Conservation (phyloP, 2,329 filamentous ascomycete species). For the Trichophyton mentagrophytes region DNA sequence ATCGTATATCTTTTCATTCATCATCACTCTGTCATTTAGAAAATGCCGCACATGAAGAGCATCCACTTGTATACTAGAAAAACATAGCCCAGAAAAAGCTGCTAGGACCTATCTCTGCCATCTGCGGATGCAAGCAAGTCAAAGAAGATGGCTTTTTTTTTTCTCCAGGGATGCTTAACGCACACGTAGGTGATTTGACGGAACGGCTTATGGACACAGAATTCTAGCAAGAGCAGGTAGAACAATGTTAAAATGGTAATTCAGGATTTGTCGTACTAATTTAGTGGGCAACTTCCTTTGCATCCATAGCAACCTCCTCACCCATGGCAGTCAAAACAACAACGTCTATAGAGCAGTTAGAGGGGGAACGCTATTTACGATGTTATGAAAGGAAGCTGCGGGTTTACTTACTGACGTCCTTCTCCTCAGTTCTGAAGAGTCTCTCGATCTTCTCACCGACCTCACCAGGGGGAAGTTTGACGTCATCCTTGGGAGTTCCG, state of each 20-base stretch:
- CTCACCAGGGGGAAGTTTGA: constrained; percentile 83
- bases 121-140: background rate
- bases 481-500: constrained; percentile 84
- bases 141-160: background rate
- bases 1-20: constrained; percentile 3
- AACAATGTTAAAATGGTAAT: background rate
- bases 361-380: constrained; percentile 8
- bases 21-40: constrained; percentile 1
- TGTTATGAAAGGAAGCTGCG: background rate
- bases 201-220: background rate
- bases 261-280: background rate
- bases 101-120: background rate
- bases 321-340: constrained; percentile 92
- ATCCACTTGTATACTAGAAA: background rate
- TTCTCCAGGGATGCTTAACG: background rate
- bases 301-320: constrained; percentile 82
- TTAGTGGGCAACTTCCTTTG: constrained; percentile 66
- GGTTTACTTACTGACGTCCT: constrained; percentile 71
- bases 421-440: constrained; percentile 70
- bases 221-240: constrained; percentile 4
- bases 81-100: background rate
- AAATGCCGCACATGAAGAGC: background rate
- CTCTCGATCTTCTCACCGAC: constrained; percentile 73
- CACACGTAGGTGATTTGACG: background rate
- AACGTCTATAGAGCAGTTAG: constrained; percentile 51